Evolutionary conservation across 345 rosid genomes (phyloP).

Genomic region (Jatropha curcas): DNA sequence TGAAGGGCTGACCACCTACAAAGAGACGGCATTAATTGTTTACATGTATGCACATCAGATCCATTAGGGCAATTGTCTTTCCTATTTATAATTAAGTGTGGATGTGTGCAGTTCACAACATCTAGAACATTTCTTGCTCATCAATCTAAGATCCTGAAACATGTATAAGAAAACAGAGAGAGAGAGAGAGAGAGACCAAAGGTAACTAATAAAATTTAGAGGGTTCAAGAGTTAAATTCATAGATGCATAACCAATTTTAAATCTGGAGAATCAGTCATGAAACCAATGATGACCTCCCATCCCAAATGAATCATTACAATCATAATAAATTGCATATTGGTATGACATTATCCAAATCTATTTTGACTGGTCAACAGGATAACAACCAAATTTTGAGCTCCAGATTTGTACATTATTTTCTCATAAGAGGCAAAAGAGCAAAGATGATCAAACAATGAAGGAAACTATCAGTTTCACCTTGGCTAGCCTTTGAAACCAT

Average conservation of each 20-base stretch:
- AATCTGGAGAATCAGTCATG: background rate
- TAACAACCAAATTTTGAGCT: background rate
- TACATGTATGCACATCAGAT: background rate
- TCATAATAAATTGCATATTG: background rate
- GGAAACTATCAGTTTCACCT: background rate
- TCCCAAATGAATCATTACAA: background rate
- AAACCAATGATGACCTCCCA: background rate
- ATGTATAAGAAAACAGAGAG: background rate
- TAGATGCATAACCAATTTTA: background rate
- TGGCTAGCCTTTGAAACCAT: background rate
- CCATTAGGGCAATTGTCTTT: background rate
- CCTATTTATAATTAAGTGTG: background rate
- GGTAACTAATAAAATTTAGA: background rate
- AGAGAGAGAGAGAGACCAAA: too few species aligned
- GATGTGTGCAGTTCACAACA: background rate
- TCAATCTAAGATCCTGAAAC: background rate
- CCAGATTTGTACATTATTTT: background rate
- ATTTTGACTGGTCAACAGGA: background rate
- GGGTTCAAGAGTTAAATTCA: background rate
- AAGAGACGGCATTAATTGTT: background rate
- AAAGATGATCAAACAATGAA: background rate
- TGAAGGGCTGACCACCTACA: slow-evolving; percentile 39
- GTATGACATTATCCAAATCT: background rate
- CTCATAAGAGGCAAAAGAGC: background rate
- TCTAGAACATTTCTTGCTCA: background rate